phyloP scores from a whole-genome alignment of 129 eudicot genomes.

The Glebionis coronaria region DNA sequence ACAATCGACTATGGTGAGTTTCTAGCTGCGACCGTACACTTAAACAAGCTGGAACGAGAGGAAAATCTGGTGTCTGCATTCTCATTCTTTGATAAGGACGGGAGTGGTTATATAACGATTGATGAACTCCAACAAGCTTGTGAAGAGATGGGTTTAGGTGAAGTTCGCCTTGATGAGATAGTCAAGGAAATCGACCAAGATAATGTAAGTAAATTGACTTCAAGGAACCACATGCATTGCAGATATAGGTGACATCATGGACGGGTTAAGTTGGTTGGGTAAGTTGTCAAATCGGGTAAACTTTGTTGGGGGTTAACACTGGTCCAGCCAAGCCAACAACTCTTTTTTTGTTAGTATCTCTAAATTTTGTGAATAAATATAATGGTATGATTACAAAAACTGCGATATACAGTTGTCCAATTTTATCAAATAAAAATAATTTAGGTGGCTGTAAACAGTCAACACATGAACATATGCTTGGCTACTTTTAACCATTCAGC shows the following conservation, averaged over 20 bases:
- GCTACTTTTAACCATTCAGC: no score
- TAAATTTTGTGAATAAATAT: no score
- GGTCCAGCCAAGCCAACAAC: no score
- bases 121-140: slow-evolving; percentile 97
- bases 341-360: no score
- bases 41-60: slow-evolving; percentile 92
- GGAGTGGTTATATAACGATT: slow-evolving; percentile 91
- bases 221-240: no score
- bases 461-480: no score
- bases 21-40: slow-evolving; percentile 91
- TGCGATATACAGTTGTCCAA: no score
- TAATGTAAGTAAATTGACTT: slow-evolving; percentile 49
- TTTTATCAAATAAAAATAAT: no score
- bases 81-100: slow-evolving; percentile 89
- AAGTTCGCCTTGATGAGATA: slow-evolving; percentile 80
- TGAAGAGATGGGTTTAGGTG: slow-evolving; percentile 86
- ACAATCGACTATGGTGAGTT: slow-evolving; percentile 94
- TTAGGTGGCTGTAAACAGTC: no score
- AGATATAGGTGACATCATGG: no score
- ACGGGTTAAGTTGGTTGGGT: neutral
- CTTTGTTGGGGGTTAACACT: no score
- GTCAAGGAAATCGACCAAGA: slow-evolving; percentile 91
- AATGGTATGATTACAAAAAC: no score
- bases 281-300: neutral
- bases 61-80: slow-evolving; percentile 92